Evolutionary conservation across 768 basidiomycete species (phyloP).

Genomic region (Phlebiopsis gigantea): DNA sequence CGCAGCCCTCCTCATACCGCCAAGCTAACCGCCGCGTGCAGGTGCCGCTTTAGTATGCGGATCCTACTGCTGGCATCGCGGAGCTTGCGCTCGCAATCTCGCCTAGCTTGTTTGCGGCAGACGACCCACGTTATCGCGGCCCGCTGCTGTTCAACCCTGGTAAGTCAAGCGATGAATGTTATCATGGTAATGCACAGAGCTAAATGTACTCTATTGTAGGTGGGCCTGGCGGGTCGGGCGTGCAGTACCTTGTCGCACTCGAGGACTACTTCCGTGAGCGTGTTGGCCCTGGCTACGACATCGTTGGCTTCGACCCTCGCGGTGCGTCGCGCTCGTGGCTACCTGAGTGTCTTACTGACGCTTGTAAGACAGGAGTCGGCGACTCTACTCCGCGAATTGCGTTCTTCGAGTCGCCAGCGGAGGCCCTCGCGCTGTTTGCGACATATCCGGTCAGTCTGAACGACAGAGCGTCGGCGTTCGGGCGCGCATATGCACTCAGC

Average conservation of each 20-base stretch:
- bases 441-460: conserved; percentile 20
- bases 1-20: not conserved
- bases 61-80: conserved; percentile 23
- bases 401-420: conserved; percentile 20
- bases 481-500: not conserved
- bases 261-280: conserved; percentile 7
- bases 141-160: conserved; percentile 8
- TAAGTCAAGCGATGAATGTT: conserved; percentile 8
- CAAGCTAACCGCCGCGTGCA: not conserved
- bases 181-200: not conserved
- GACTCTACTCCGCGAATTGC: conserved; percentile 18
- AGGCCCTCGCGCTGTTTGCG: conserved; percentile 12
- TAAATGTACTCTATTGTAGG: not conserved
- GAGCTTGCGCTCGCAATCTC: conserved; percentile 26
- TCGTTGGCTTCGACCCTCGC: conserved; percentile 28
- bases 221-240: conserved; percentile 23
- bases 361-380: conserved; percentile 19
- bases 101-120: conserved; percentile 10
- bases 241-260: conserved; percentile 9
- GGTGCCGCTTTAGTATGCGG: conserved; percentile 30
- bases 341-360: conserved; percentile 20
- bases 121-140: not conserved
- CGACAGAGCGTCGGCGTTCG: conserved; percentile 13
- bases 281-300: conserved; percentile 20
- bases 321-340: conserved; percentile 25